These are phyloP conservation scores for Bromus sterilis DNA, from an alignment of 176 grass and related monocot species.

Conservation along the genomic window DNA sequence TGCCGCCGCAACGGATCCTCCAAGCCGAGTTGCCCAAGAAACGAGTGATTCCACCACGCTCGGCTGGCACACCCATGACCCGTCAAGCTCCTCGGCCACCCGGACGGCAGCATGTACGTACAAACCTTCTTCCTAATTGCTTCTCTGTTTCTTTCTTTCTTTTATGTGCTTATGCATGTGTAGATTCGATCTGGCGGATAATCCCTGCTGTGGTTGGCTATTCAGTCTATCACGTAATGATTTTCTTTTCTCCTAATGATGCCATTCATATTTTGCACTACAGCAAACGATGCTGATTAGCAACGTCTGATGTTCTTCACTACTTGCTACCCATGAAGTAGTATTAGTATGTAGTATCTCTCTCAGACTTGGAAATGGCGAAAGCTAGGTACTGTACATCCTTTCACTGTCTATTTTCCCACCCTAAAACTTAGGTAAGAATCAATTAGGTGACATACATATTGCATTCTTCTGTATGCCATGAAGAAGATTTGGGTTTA, in stretches of 20 bases:
- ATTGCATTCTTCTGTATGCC: neutral
- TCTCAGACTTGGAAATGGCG: too few species aligned
- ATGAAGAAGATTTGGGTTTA: too few species aligned
- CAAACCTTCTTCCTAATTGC: neutral
- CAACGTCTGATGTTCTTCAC: neutral
- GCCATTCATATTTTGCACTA: neutral
- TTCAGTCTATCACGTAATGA: neutral
- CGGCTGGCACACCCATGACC: conserved; percentile 77
- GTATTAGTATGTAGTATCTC: too few species aligned
- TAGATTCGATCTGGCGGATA: conserved; percentile 3
- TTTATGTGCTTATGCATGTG: neutral
- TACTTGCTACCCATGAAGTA: neutral
- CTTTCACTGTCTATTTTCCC: too few species aligned
- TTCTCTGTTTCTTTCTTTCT: conserved; percentile 12
- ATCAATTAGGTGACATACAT: neutral
- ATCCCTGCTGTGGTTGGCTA: too few species aligned
- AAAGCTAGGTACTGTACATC: too few species aligned
- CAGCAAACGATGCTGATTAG: neutral
- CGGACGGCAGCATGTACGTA: too few species aligned
- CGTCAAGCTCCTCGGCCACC: conserved; percentile 86
- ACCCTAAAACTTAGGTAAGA: neutral
- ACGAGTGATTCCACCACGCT: conserved; percentile 47
- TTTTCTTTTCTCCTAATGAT: neutral
- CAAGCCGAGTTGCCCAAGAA: conserved; percentile 59
- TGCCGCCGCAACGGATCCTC: conserved; percentile 89